Conservation (phyloP, 2,329 filamentous ascomycete species). For the Scedosporium dehoogii region DNA sequence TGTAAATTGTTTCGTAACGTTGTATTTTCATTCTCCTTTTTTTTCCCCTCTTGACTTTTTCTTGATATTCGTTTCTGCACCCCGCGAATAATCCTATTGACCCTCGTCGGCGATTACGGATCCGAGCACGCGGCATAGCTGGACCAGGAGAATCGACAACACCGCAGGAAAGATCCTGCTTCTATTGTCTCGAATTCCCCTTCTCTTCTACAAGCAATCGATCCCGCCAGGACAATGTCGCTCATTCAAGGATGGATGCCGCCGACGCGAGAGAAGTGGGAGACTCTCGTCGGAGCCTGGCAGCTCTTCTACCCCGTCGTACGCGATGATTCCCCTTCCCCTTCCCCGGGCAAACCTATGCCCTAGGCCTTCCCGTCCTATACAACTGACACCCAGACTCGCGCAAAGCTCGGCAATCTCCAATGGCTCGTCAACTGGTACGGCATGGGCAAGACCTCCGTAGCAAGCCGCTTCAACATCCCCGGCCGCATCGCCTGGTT, state of each 20-base stretch:
- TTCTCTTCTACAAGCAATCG: background rate
- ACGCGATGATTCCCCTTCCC: conserved; percentile 13
- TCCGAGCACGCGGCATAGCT: no score
- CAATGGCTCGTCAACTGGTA: conserved; percentile 79
- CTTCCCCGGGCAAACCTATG: background rate
- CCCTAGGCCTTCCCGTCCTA: conserved; percentile 2
- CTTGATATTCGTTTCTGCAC: no score
- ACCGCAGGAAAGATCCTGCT: no score
- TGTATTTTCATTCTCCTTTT: no score
- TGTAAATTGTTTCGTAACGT: no score
- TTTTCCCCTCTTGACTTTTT: no score
- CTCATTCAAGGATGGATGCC: conserved; percentile 46
- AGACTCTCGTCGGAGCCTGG: conserved; percentile 41
- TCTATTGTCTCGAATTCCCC: background rate
- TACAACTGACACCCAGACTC: conserved; percentile 1
- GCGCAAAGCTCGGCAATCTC: conserved; percentile 53
- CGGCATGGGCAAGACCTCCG: conserved; percentile 86
- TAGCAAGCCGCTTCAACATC: conserved; percentile 66
- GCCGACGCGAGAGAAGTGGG: conserved; percentile 47
- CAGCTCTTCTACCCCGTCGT: conserved; percentile 43
- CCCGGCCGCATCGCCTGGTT: conserved; percentile 82
- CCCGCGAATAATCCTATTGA: no score
- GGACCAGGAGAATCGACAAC: no score
- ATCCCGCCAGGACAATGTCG: conserved; percentile 23
- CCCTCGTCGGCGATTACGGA: no score